Evolutionary conservation across 768 basidiomycete species (phyloP).

Genomic region (Pisolithus marmoratus): DNA sequence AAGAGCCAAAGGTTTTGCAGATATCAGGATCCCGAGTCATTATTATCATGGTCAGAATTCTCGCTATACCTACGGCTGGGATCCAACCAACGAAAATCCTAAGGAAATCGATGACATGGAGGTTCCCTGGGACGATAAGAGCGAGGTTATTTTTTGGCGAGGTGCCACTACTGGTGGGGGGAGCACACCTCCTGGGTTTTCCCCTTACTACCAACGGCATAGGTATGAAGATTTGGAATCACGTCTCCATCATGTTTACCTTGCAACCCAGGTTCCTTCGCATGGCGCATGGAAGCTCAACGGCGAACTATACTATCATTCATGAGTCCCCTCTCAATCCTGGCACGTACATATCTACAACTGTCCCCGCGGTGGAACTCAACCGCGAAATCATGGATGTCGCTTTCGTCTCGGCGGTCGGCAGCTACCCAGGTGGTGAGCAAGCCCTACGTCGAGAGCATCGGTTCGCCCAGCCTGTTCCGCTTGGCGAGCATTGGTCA

Average conservation of each 20-base stretch:
- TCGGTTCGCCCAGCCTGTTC: conserved; percentile 69
- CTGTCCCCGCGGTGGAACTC: conserved; percentile 52
- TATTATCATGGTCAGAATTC: conserved; percentile 87
- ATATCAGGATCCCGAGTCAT: conserved; percentile 92
- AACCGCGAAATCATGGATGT: conserved; percentile 84
- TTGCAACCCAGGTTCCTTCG: conserved; percentile 52
- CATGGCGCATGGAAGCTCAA: conserved; percentile 54
- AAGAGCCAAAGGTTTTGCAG: conserved; percentile 76
- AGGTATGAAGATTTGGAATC: conserved; percentile 38
- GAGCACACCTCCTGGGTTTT: conserved; percentile 77
- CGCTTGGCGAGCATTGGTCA: conserved; percentile 82
- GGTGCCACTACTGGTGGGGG: conserved; percentile 97
- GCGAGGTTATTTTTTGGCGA: conserved; percentile 88
- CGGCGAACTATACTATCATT: conserved; percentile 54
- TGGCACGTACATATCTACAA: conserved; percentile 51
- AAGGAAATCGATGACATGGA: conserved; percentile 84
- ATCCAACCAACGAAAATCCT: conserved; percentile 63
- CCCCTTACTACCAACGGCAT: conserved; percentile 81
- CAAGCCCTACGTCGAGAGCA: conserved; percentile 56
- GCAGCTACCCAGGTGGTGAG: conserved; percentile 73
- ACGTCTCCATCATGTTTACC: neutral
- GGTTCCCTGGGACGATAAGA: conserved; percentile 82
- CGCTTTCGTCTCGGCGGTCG: conserved; percentile 77
- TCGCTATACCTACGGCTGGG: conserved; percentile 89
- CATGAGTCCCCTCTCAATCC: conserved; percentile 64